phyloP scores from a whole-genome alignment of 2,329 filamentous ascomycete genomes.

The Trichoderma lentiforme region DNA sequence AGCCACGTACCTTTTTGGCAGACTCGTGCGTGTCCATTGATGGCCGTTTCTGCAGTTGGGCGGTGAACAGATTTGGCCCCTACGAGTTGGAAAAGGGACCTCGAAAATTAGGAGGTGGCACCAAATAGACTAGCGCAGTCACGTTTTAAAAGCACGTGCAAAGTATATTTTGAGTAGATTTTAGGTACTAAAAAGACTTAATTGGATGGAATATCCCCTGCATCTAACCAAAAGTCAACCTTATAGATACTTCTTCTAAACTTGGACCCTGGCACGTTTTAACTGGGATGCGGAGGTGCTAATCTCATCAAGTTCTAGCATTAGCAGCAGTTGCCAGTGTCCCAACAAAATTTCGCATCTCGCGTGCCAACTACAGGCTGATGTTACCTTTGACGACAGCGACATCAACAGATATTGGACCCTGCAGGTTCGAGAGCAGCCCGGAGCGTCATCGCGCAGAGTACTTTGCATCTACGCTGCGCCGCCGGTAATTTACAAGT shows the following conservation, averaged over 20 bases:
- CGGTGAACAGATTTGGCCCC: neutral
- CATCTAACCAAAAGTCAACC: neutral
- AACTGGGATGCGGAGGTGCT: neutral
- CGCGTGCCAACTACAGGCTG: neutral
- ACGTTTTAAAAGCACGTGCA: constrained; percentile 13
- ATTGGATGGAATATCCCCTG: too few species aligned
- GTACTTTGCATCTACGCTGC: neutral
- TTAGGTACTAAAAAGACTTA: fast-evolving
- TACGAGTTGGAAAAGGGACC: neutral
- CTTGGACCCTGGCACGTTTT: neutral
- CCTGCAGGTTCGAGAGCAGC: constrained; percentile 1
- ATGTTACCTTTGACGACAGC: neutral
- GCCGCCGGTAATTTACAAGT: neutral
- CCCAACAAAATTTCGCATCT: constrained; percentile 18
- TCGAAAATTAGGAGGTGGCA: neutral
- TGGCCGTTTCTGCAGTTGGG: neutral
- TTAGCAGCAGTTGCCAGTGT: neutral
- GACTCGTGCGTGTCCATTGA: neutral
- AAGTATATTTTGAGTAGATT: neutral
- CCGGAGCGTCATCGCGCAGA: neutral
- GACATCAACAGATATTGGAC: constrained; percentile 5
- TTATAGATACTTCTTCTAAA: neutral
- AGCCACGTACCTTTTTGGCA: neutral
- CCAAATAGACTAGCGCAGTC: neutral
- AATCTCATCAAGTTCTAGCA: neutral